A percentile compares a stretch with the other conserved stretches of the same genome.
These are phyloP conservation scores for Xerocomus alliaceus DNA, from an alignment of 1,284 basidiomycete species.

Conservation along the genomic window DNA sequence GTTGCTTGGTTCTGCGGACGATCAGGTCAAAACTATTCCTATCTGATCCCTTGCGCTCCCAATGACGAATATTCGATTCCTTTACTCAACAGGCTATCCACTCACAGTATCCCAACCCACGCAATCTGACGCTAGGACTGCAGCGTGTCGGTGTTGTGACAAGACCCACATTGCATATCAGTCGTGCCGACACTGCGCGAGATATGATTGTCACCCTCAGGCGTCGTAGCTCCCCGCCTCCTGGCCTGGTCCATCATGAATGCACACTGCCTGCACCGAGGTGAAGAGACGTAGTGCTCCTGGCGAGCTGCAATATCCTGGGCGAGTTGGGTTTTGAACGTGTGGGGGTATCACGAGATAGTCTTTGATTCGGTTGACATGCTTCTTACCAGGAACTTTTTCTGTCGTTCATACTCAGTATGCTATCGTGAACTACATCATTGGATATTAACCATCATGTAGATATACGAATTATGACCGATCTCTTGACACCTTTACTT, in stretches of 20 bases:
- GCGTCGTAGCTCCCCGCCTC: slow-evolving; percentile 54
- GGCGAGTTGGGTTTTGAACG: slow-evolving; percentile 53
- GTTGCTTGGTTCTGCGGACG: slow-evolving; percentile 21
- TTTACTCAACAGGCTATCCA: slow-evolving; percentile 11
- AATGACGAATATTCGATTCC: slow-evolving; percentile 10
- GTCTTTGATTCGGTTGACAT: slow-evolving; percentile 12
- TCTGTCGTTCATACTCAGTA: background rate
- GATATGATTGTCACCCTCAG: slow-evolving; percentile 70
- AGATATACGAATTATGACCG: background rate
- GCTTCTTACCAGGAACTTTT: no score
- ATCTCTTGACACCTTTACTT: no score
- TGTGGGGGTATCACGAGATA: slow-evolving; percentile 6
- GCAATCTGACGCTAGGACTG: slow-evolving; percentile 52
- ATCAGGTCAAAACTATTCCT: slow-evolving; percentile 52
- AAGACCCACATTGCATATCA: slow-evolving; percentile 55
- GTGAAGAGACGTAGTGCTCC: slow-evolving; percentile 52
- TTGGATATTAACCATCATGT: background rate
- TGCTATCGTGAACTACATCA: background rate
- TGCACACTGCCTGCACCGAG: background rate
- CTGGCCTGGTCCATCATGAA: slow-evolving; percentile 20
- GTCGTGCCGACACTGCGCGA: slow-evolving; percentile 58
- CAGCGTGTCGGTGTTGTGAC: slow-evolving; percentile 54
- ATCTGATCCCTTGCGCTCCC: slow-evolving; percentile 32
- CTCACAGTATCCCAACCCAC: slow-evolving; percentile 45
- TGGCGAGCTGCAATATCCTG: slow-evolving; percentile 49